Evolutionary conservation across 495 filamentous ascomycete genomes (phyloP), one percentile per base, ranked within the genome.

Genomic region (Cudoniella acicularis): DNA sequence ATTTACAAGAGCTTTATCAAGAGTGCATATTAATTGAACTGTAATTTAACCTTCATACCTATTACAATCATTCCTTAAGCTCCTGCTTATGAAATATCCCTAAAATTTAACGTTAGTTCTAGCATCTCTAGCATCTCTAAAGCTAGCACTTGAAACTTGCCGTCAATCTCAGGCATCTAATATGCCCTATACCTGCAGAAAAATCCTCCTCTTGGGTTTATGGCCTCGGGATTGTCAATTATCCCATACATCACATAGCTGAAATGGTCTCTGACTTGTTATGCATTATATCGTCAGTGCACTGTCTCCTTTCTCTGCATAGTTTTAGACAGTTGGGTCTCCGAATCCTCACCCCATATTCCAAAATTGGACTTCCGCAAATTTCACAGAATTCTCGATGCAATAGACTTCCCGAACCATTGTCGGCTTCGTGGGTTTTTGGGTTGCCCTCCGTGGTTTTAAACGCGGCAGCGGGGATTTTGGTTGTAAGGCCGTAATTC

Each of bases 201-300:
- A 75, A 89, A 89, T 65, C 89, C 86, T 0, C 83, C 86, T 69
- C 86, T 88, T 0, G 86, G 85, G 21, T 83, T 81, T 24, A 87
- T 64, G 45, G 73, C 76, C 23, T 79, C 78, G 0, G 83, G 77
- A 56, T 87, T 76, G 59, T 89, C 85, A n/a, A 89, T 63, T 1
- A 82, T 82, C 1, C 86, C 85, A 50, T 82, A 82, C 66, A 82
- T 79, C 51, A 89, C 71, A 60, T 87, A 89, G 0, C 80, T 76
- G 59, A 85, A 87, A 21, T 79, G 65, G 43, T 83, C 74, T 21
- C 81, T 83, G 8, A 77, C 81, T 11, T 74, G 69, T 56, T 80
- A n/a, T n/a, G n/a, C 77, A 80, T 84, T 27, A 36, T 11, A 1
- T 21, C 2, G 1, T 68, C 24, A 64, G 50, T 23, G 2, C 10